Evolutionary conservation across 129 eudicot genomes (phyloP), one percentile per base, ranked within the genome.

Genomic region (Lactuca saligna): DNA sequence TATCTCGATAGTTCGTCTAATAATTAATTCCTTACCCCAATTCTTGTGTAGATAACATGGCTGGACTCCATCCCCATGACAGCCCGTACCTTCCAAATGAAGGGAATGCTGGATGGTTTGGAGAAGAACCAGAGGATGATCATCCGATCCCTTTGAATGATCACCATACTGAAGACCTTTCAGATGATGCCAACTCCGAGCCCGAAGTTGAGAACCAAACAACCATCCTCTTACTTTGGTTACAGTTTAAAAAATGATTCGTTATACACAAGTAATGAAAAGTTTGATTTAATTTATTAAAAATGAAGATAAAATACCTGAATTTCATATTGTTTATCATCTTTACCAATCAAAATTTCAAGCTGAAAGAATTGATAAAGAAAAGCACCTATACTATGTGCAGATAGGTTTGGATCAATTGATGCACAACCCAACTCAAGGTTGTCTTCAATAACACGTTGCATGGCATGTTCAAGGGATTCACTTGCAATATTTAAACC

Each of bases 351-450:
- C 57, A 79, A 61, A 73, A 35, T 29, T 51, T 83, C 86, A 50
- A 87, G 75, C 94, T 87, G 88, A 49, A 59, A 84, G 8, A 10
- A 54, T 57, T 7, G 39, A 61, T 10, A 34, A 32, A 25, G 29
- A 42, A 70, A 39, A 29, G 48, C 77, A 48, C 81, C 79, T 77
- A 82, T 70, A 34, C 90, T 73, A 63, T 78, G 84, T 25, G 82
- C 66, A 64, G 63, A 78, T 16, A 73, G 41, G 71, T 70, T 79
- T 57, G 83, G 46, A 56, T 82, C 87, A 70, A 87, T 87, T 54
- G 71, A 8, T 32, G 78, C 90, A 74, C 87, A 84, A 31, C 90
- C 90, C 54, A 84, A 78, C 46, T 87, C 84, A 68, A 87, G 87
- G 65, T 87, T 87, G 37, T 82, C 90, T 78, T 84, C 65, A 3